Base-by-base conservation (phyloP, 768 basidiomycete species). In the Termitomyces sp. region DNA sequence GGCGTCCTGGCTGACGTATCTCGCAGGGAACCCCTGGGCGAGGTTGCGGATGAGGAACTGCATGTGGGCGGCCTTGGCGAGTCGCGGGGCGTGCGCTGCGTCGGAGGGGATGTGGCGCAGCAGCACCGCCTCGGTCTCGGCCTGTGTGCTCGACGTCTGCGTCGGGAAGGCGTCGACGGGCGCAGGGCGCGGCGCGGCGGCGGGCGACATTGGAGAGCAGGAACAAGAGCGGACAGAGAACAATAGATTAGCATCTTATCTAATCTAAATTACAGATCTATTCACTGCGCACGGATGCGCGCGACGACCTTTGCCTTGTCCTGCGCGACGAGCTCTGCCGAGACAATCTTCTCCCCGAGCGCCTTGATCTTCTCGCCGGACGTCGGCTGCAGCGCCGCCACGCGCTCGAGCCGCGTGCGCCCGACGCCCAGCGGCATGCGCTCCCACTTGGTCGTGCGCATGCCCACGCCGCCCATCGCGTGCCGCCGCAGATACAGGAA, bases 1-100 rank as follows among this genome's bases (percentile, higher is more conserved):
- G 0, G 96, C 95, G 68, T 98, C 97, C 65, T 98, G 89, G 47
- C 85, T 86, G 20, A 77, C 79, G 68, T 92, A 98, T 55, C 86
- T 78, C 12, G 78, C 75, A 0, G 94, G 92, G 45, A 98, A 89
- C 2, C 92, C 86, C 66, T 93, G 89, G 8, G 86, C 66, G 54
- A 93, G 78, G 60, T 87, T 83, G 26, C 86, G 78, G 1, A 84
- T 77, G 24, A 96, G 81, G 66, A 84, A 96, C 59, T 88, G 82
- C 62, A 94, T 74, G 68, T 97, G 94, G 2, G 76, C 69, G 44
- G 81, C 79, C 65, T 80, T 83, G 41, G 89, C 75, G 4, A 95
- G 75, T 3, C 69, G 65, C 0, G 80, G 74, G 20, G 55, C 49
- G 56, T 57, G 58, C 22, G 57, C 61, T 34, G 58, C 48, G 54